Conservation (phyloP, 495 filamentous ascomycete genomes). For the Podospora bellae-mahoneyi region DNA sequence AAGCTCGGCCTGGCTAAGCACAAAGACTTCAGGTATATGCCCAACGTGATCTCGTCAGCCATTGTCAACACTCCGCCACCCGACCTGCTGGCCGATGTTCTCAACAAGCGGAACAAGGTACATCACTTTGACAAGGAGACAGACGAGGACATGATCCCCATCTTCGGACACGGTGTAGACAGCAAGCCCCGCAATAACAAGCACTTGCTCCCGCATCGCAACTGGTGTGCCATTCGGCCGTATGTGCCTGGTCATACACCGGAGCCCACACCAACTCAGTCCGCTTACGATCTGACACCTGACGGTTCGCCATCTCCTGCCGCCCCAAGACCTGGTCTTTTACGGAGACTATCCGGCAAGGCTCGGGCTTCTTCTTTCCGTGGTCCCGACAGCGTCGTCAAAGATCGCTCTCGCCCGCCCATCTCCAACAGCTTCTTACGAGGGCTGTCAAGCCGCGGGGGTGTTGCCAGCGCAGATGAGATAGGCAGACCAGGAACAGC, state of each 20-base stretch:
- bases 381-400: slow-evolving; percentile 24
- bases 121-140: slow-evolving; percentile 84
- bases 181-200: slow-evolving; percentile 88
- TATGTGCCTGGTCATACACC: slow-evolving; percentile 77
- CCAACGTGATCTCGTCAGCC: slow-evolving; percentile 81
- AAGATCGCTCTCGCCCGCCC: slow-evolving; percentile 33
- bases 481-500: slow-evolving; percentile 34
- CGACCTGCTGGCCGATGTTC: slow-evolving; percentile 80
- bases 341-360: slow-evolving; percentile 40
- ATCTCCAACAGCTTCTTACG: slow-evolving; percentile 33
- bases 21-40: slow-evolving; percentile 92
- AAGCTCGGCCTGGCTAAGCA: slow-evolving; percentile 77
- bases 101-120: slow-evolving; percentile 90
- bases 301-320: slow-evolving; percentile 29
- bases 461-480: slow-evolving; percentile 39
- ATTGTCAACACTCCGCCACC: slow-evolving; percentile 89
- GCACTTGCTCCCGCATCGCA: slow-evolving; percentile 80
- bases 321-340: slow-evolving; percentile 21
- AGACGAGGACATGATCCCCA: slow-evolving; percentile 91
- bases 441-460: slow-evolving; percentile 40
- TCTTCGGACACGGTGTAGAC: slow-evolving; percentile 86
- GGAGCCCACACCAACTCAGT: slow-evolving; percentile 55
- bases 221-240: slow-evolving; percentile 85
- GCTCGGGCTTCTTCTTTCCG: slow-evolving; percentile 29
- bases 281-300: slow-evolving; percentile 39